Conservation (phyloP, 1,284 basidiomycete species). For the Cutaneotrichosporon sp. region DNA sequence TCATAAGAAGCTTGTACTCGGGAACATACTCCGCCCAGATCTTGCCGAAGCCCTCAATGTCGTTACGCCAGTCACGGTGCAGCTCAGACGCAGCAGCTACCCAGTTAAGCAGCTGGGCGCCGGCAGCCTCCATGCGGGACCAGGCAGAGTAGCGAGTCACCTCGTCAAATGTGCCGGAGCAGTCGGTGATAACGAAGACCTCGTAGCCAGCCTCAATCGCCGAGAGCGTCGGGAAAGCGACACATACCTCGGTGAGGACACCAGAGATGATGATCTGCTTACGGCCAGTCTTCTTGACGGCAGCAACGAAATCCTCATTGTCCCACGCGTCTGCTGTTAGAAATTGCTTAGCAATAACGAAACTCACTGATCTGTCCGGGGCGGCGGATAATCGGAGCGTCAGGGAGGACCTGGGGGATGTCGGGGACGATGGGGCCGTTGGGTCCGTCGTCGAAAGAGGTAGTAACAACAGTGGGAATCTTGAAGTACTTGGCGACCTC, state of each 20-base stretch:
- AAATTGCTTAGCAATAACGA: too few species aligned
- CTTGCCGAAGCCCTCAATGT: conserved; percentile 6
- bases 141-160: conserved; percentile 9
- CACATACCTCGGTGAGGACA: conserved; percentile 16
- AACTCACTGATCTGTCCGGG: conserved; percentile 16
- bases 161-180: conserved; percentile 10
- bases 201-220: conserved; percentile 11
- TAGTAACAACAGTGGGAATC: conserved; percentile 7
- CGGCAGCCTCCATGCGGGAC: conserved; percentile 8
- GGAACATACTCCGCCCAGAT: too few species aligned
- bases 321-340: too few species aligned
- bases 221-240: conserved; percentile 8
- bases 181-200: conserved; percentile 14
- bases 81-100: conserved; percentile 9
- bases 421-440: conserved; percentile 15
- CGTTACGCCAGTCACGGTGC: conserved; percentile 10
- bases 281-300: conserved; percentile 9
- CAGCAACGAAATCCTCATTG: conserved; percentile 10
- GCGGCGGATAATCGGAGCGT: conserved; percentile 4
- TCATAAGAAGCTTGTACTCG: too few species aligned
- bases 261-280: conserved; percentile 15
- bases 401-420: neutral
- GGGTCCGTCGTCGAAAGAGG: conserved; percentile 13
- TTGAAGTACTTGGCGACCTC: conserved; percentile 12
- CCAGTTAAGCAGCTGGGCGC: conserved; percentile 12